These are phyloP conservation scores for Chiua sp. DNA, from an alignment of 1,284 basidiomycete genomes.

Conservation along the genomic window DNA sequence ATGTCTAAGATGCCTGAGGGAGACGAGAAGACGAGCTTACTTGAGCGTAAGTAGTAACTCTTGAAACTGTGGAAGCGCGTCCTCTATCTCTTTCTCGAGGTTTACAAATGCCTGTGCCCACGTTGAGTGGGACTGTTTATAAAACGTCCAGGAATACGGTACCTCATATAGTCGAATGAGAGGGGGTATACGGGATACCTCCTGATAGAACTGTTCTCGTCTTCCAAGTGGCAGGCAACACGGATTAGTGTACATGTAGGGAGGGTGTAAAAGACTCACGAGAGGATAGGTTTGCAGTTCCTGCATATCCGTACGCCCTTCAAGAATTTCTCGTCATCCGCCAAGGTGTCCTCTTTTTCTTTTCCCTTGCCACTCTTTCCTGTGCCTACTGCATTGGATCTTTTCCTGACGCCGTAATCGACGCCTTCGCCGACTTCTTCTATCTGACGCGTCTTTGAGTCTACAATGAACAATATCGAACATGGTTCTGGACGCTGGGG, in stretches of 20 bases:
- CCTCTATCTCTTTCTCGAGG: conserved; percentile 81
- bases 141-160: conserved; percentile 16
- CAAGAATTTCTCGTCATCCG: conserved; percentile 78
- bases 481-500: conserved; percentile 74
- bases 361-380: conserved; percentile 45
- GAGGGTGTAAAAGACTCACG: conserved; percentile 53
- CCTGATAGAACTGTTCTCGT: conserved; percentile 81
- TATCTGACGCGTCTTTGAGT: conserved; percentile 73
- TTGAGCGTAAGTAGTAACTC: conserved; percentile 63
- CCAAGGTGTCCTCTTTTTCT: conserved; percentile 37
- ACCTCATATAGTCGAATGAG: conserved; percentile 79
- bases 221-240: conserved; percentile 42
- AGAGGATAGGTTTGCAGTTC: conserved; percentile 78
- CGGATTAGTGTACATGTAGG: not conserved
- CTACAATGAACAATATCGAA: conserved; percentile 81
- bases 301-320: conserved; percentile 87
- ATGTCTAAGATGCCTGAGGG: not conserved
- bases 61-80: conserved; percentile 72
- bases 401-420: conserved; percentile 77
- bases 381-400: conserved; percentile 33
- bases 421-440: conserved; percentile 90
- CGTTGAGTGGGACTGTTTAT: conserved; percentile 1
- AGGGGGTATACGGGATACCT: conserved; percentile 64
- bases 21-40: conserved; percentile 39
- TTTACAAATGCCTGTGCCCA: conserved; percentile 63